These are phyloP conservation scores for Kondoa malvinella DNA, from an alignment of 768 basidiomycete species.

Conservation along the genomic window DNA sequence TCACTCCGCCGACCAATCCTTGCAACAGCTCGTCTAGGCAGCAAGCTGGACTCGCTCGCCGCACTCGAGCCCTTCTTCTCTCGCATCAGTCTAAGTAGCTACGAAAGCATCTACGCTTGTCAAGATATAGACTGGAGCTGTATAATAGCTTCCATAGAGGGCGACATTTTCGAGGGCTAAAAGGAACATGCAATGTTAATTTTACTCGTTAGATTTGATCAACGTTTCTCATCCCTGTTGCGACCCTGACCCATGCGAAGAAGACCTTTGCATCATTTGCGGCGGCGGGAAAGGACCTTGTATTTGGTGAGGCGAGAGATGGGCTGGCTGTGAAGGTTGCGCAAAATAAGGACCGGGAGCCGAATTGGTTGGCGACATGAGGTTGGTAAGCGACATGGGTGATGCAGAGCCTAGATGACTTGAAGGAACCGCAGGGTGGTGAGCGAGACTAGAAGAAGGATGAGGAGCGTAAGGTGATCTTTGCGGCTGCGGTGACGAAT, in stretches of 20 bases:
- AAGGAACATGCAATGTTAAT: too few relatives aligned
- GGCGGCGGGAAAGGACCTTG: too few relatives aligned
- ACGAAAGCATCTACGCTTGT: conserved; percentile 75
- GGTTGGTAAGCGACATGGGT: neutral
- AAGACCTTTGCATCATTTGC: too few relatives aligned
- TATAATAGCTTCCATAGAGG: conserved; percentile 60
- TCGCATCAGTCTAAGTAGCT: conserved; percentile 67
- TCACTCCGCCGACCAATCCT: conserved; percentile 59
- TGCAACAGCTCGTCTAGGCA: conserved; percentile 37
- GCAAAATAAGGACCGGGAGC: neutral
- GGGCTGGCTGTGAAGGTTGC: conserved; percentile 10
- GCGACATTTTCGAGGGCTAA: conserved; percentile 67
- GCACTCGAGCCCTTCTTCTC: conserved; percentile 85
- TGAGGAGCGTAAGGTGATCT: neutral
- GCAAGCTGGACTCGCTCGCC: conserved; percentile 60
- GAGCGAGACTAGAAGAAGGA: neutral
- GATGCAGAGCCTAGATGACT: neutral
- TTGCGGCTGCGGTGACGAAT: too few relatives aligned
- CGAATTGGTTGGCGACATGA: neutral
- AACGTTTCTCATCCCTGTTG: too few relatives aligned
- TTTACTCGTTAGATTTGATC: too few relatives aligned
- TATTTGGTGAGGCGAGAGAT: too few relatives aligned
- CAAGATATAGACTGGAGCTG: conserved; percentile 62
- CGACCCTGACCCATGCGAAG: too few relatives aligned
- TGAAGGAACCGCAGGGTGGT: neutral